These are phyloP conservation scores for Pythium aristosporum DNA, from an alignment of 352 stramenopile species.

Conservation along the genomic window DNA sequence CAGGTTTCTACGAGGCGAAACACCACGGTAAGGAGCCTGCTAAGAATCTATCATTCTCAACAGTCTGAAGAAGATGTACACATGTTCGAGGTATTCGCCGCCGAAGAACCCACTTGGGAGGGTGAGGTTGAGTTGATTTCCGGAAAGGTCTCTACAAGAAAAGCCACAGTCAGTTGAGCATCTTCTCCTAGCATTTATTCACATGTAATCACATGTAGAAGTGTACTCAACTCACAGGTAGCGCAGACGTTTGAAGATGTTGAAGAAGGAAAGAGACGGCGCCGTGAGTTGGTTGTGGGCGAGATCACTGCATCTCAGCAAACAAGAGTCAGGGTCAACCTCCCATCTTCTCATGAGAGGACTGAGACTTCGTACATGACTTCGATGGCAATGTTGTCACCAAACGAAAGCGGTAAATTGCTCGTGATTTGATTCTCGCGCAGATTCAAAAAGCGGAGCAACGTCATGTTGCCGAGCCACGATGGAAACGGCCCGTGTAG, in stretches of 20 bases:
- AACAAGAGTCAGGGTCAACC: not conserved
- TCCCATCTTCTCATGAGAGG: too few species aligned
- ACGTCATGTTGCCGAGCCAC: conserved; percentile 65
- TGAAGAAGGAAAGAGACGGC: conserved; percentile 23
- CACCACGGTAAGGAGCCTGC: not conserved
- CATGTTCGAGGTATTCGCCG: conserved; percentile 41
- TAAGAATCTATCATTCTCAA: not conserved
- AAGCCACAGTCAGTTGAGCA: not conserved
- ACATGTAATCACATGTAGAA: too few species aligned
- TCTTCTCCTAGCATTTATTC: too few species aligned
- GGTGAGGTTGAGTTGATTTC: conserved; percentile 41
- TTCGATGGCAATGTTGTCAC: conserved; percentile 59
- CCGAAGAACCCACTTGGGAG: conserved; percentile 41
- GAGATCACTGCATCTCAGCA: conserved; percentile 12
- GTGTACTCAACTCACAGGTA: conserved; percentile 14
- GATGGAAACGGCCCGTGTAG: conserved; percentile 50
- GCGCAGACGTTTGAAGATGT: conserved; percentile 24
- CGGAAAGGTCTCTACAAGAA: conserved; percentile 40
- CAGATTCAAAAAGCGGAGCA: conserved; percentile 64
- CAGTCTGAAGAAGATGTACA: conserved; percentile 35
- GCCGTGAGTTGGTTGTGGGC: conserved; percentile 20
- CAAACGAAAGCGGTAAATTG: conserved; percentile 46
- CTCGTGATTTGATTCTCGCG: conserved; percentile 43
- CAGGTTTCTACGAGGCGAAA: conserved; percentile 36
- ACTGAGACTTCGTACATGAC: conserved; percentile 37